Conservation (phyloP, 2,329 filamentous ascomycete genomes). For the Hypoxylon sp. region DNA sequence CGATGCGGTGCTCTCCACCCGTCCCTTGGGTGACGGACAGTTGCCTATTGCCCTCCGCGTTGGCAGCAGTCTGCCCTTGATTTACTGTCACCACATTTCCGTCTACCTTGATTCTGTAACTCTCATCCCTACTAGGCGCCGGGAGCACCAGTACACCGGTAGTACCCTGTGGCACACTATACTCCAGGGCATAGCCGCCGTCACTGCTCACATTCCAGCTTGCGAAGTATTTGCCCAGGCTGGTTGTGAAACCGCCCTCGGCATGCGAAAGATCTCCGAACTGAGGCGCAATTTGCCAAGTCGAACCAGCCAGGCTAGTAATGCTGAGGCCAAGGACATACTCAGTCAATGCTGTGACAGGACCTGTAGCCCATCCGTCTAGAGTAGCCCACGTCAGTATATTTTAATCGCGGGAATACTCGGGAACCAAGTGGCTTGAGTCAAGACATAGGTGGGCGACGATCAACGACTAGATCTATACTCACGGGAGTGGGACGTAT, state of each 20-base stretch:
- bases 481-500: conserved; percentile 62
- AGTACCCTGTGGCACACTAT: conserved; percentile 49
- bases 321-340: conserved; percentile 61
- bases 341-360: conserved; percentile 62
- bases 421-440: neutral
- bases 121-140: conserved; percentile 6
- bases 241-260: conserved; percentile 60
- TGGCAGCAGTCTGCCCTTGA: neutral
- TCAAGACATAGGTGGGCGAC: neutral
- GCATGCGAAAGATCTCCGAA: conserved; percentile 57
- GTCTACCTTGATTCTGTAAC: conserved; percentile 43
- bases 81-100: conserved; percentile 30
- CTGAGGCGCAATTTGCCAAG: conserved; percentile 59
- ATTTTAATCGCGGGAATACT: neutral
- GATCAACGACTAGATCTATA: neutral
- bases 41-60: conserved; percentile 27
- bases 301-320: conserved; percentile 54
- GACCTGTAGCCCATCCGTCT: conserved; percentile 65
- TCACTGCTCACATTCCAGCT: conserved; percentile 48
- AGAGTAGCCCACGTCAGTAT: conserved; percentile 19
- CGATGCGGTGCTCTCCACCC: conserved; percentile 41
- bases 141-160: conserved; percentile 49
- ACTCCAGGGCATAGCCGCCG: conserved; percentile 45
- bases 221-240: conserved; percentile 57
- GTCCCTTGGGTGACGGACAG: conserved; percentile 24